Conservation (phyloP, 805 yeast genomes). For the Clavispora santaluciae region DNA sequence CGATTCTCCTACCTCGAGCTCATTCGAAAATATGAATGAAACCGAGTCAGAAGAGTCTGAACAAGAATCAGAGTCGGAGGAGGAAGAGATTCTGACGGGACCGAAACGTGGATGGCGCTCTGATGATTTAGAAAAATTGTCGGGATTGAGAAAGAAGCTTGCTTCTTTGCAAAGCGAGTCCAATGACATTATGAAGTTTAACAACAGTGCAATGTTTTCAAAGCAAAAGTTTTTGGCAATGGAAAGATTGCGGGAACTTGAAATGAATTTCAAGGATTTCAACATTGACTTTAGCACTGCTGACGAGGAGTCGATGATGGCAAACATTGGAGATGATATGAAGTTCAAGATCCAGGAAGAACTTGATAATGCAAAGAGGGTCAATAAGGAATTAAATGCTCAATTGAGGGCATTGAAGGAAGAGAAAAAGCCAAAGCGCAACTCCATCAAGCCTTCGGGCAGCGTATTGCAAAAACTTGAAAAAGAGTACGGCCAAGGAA, state of each 20-base stretch:
- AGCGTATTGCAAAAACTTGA: constrained; percentile 32
- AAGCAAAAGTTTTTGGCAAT: constrained; percentile 63
- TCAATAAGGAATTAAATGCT: constrained; percentile 35
- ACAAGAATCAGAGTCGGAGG: constrained; percentile 6
- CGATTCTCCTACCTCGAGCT: neutral
- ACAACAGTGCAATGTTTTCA: constrained; percentile 53
- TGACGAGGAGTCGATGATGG: constrained; percentile 12
- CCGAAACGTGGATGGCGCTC: constrained; percentile 38
- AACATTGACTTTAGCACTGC: constrained; percentile 46
- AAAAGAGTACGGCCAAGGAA: constrained; percentile 43
- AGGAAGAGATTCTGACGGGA: constrained; percentile 20
- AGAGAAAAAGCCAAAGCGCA: constrained; percentile 6
- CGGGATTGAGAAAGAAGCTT: constrained; percentile 50
- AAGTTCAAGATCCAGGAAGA: constrained; percentile 38
- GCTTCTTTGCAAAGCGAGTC: constrained; percentile 67
- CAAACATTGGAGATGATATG: constrained; percentile 28
- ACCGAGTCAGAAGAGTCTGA: constrained; percentile 3
- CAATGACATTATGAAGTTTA: constrained; percentile 68
- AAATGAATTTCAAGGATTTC: constrained; percentile 59
- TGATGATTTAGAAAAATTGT: constrained; percentile 54
- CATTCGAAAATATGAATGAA: neutral
- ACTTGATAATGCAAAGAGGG: constrained; percentile 37
- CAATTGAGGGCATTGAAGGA: constrained; percentile 25
- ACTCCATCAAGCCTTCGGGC: constrained; percentile 6
- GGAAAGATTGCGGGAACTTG: constrained; percentile 68